phyloP scores from a whole-genome alignment of 1,284 basidiomycete genomes.

The Sanghuangporus weigelae region DNA sequence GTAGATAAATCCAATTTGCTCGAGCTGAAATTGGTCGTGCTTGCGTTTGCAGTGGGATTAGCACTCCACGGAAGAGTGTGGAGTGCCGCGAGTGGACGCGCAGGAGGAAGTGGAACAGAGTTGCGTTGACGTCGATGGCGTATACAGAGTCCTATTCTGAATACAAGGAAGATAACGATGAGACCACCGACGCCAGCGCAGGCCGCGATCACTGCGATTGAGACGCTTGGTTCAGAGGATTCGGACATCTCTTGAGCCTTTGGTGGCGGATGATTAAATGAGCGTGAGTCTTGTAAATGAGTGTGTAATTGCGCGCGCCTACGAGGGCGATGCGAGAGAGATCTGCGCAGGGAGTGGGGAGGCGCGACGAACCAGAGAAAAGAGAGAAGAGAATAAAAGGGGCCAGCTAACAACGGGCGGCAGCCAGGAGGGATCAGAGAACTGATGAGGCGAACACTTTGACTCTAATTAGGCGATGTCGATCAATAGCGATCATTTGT shows the following conservation, averaged over 20 bases:
- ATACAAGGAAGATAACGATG: conserved; percentile 32
- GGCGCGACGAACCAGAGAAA: neutral
- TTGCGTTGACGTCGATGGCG: conserved; percentile 28
- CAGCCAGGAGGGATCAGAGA: neutral
- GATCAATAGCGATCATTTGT: neutral
- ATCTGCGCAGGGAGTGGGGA: neutral
- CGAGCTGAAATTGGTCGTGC: neutral
- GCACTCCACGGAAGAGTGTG: conserved; percentile 48
- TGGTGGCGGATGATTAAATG: neutral
- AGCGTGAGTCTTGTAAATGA: conserved; percentile 2
- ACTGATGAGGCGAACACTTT: neutral
- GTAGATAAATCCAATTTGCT: conserved; percentile 4
- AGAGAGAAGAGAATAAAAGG: neutral
- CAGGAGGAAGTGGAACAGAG: conserved; percentile 48
- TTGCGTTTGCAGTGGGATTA: conserved; percentile 17
- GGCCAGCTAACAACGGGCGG: neutral
- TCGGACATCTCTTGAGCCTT: neutral
- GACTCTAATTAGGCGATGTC: neutral
- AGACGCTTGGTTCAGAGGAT: conserved; percentile 23
- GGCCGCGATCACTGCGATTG: conserved; percentile 38
- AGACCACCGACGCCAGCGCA: conserved; percentile 39
- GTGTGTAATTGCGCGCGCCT: neutral
- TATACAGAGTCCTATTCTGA: conserved; percentile 36
- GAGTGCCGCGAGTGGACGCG: conserved; percentile 39
- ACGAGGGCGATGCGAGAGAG: neutral